A percentile compares a stretch with the other conserved stretches of the same genome.
phyloP scores from a whole-genome alignment of 495 filamentous ascomycete species.

The Chaetomidium leptoderma region DNA sequence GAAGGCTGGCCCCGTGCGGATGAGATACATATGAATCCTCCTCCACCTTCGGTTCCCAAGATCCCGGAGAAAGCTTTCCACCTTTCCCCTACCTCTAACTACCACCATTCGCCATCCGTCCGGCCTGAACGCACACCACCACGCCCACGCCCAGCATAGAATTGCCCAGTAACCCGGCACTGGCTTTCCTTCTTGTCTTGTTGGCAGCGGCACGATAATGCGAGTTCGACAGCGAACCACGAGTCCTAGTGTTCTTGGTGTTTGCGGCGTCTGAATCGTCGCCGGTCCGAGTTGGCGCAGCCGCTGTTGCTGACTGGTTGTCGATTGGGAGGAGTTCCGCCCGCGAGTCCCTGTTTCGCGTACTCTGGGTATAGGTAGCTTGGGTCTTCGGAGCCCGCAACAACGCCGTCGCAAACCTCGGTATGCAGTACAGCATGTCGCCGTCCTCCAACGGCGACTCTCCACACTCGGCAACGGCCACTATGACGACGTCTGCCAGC shows the following conservation, averaged over 20 bases:
- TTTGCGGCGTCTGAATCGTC: conserved; percentile 17
- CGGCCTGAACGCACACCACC: conserved; percentile 6
- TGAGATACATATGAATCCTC: conserved; percentile 32
- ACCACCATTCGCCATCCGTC: conserved; percentile 15
- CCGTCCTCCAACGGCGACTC: conserved; percentile 51
- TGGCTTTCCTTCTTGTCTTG: background rate
- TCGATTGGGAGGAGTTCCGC: conserved; percentile 4
- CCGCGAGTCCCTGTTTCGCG: background rate
- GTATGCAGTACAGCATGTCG: conserved; percentile 40
- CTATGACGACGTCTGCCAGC: conserved; percentile 32
- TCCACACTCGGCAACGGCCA: conserved; percentile 41
- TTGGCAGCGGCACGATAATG: conserved; percentile 20
- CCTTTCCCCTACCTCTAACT: conserved; percentile 20
- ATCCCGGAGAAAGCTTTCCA: conserved; percentile 23
- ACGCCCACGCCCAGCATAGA: background rate
- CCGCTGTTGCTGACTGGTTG: conserved; percentile 9
- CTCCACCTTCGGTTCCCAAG: conserved; percentile 28
- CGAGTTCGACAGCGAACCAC: conserved; percentile 20
- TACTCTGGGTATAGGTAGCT: background rate
- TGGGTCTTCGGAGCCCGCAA: background rate
- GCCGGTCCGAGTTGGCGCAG: conserved; percentile 3
- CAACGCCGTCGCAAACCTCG: too few species aligned
- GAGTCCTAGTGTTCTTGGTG: conserved; percentile 12
- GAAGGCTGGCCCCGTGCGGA: conserved; percentile 21
- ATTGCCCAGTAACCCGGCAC: background rate